These are phyloP conservation scores for Pichia norvegensis DNA, from an alignment of 1,139 yeast genomes.

Conservation along the genomic window DNA sequence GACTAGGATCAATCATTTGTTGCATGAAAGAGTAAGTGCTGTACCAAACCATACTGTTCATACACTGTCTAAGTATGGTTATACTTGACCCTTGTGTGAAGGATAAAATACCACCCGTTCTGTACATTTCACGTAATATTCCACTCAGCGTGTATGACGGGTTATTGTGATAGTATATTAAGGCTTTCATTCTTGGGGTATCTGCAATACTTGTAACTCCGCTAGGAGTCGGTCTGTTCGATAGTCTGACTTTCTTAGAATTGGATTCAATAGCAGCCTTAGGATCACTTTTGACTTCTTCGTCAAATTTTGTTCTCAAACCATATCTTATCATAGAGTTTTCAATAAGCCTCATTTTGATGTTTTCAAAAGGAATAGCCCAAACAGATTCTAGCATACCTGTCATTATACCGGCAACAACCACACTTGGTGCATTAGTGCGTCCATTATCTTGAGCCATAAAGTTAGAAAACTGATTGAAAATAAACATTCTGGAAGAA, in stretches of 20 bases:
- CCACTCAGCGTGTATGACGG: conserved; percentile 51
- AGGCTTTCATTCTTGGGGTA: conserved; percentile 19
- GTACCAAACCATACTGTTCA: conserved; percentile 75
- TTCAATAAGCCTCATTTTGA: conserved; percentile 82
- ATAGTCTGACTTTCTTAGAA: conserved; percentile 5
- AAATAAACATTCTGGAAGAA: conserved; percentile 61
- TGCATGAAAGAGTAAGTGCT: conserved; percentile 73
- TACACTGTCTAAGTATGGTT: conserved; percentile 70
- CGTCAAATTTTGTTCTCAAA: conserved; percentile 16
- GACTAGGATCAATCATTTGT: conserved; percentile 54
- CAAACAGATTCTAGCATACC: conserved; percentile 75
- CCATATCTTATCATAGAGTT: conserved; percentile 33
- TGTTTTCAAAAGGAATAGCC: conserved; percentile 86
- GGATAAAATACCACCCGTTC: conserved; percentile 67
- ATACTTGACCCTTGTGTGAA: conserved; percentile 77
- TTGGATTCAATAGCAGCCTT: not conserved
- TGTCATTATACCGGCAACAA: conserved; percentile 80
- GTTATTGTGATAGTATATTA: conserved; percentile 37
- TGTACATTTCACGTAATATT: conserved; percentile 58
- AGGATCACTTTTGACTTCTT: conserved; percentile 3
- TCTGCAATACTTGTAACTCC: not conserved
- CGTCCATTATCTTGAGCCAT: conserved; percentile 56
- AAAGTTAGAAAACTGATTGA: conserved; percentile 68
- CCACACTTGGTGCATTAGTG: conserved; percentile 62
- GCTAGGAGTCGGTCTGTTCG: conserved; percentile 6